Base-by-base conservation (phyloP, 768 basidiomycete species). In the Amanita phalloides region DNA sequence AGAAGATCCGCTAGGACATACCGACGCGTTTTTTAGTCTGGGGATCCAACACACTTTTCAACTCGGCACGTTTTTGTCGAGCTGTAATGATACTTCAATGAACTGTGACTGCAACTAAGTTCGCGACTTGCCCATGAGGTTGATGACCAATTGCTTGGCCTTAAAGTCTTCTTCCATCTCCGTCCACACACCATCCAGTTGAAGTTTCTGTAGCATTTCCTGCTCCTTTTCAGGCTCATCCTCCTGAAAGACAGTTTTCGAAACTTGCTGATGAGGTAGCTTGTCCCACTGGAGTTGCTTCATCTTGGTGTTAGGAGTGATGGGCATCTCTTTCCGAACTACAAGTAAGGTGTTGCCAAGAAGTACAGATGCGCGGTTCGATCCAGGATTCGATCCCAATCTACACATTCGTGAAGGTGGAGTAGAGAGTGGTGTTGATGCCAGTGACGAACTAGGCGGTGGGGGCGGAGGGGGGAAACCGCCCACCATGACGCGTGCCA, bases 221-320 rank as follows among this genome's bases (percentile, higher is more conserved):
- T 78, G 72, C 61, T 91, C 89, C 60, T 81, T 82, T 57, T 81
- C 71, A 1, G 77, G 68, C 53, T 74, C 65, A 54, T 90, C 88
- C 36, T 77, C 76, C 48, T 75, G 85, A 88, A 92, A 99, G 11
- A 97, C 70, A 0, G 94, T 98, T 62, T 85, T 86, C 1, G 72
- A 72, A 32, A 91, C 83, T 59, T 89, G 84, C 57, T 87, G 84
- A 53, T 91, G 91, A 21, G 89, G 83, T n/a, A 99, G 75, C 61
- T 97, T 98, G 64, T 97, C 94, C 95, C 95, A 99, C 62, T 97
- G 94, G 51, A 99, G 71, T 64, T 97, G 93, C 64, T 97, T 97
- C 88, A 97, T 92, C 75, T 93, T 92, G 33, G 81, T 87, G 54
- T 77, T 83, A 1, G 94, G 89, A 30, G 88, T 84, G 39, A 92